Base-by-base conservation (phyloP, 2,329 filamentous ascomycete species). In the Arthroderma sp. region DNA sequence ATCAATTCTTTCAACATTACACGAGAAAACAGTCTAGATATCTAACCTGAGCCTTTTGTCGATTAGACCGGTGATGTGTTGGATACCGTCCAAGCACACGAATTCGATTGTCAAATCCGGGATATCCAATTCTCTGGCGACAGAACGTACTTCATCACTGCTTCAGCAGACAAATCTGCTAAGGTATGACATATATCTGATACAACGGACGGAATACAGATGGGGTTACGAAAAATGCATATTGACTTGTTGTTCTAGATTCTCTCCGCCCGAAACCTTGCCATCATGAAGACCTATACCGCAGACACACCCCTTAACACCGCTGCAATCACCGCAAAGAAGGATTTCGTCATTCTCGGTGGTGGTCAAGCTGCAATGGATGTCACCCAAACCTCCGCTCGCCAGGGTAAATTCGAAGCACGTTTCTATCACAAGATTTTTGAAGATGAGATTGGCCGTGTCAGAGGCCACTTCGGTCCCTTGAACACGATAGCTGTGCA, bases 361-460 rank as follows among this genome's bases (percentile, higher is more conserved):
- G 91, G 91, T 78, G 91, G 91, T 57, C 91, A 98, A 71, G 91
- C 88, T 53, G 91, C 91, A 62, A 95, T 95, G 86, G 89, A 96
- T 62, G 91, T 98, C 68, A 98, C 91, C 47, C 93, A 85, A 44
- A 96, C 91, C 42, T 83, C 83, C 31, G 81, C 87, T 41, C 80
- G 91, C 54, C 91, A 98, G 74, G 91, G 91, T 70, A 96, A 96
- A 72, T 98, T 98, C 73, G 91, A 98, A 70, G 91, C 91, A 38
- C 81, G 91, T 54, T 98, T 98, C 77, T 98, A 95, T 76, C 91
- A 98, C 81, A 96, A 94, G 77, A 83, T 98, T 65, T 96, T 98
- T 65, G 87, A 94, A 69, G 89, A 98, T 68, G 91, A 98, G 73
- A 89, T 96, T 60, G 91, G 91, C 56, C 83, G 91, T 73, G 91